Evolutionary conservation across 2,329 filamentous ascomycete genomes (phyloP).

Genomic region (Aspergillus fijiensis): DNA sequence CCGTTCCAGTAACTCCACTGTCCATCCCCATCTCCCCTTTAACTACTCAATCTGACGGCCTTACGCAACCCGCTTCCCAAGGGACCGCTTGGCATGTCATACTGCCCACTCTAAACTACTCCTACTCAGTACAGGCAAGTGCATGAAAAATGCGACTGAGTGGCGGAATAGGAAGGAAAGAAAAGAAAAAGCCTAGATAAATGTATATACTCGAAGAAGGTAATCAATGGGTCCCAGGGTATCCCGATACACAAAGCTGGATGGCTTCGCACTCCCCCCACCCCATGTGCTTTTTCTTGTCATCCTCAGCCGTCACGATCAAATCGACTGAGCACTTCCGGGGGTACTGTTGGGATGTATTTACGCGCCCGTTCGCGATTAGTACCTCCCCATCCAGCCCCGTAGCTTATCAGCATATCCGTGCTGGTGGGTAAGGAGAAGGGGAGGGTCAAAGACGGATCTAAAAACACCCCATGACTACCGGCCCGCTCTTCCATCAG

Average conservation of each 20-base stretch:
- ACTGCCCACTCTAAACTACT: too few species aligned
- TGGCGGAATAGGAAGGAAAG: neutral
- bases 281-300: neutral
- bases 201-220: constrained; percentile 15
- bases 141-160: neutral
- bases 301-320: constrained; percentile 53
- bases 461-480: constrained; percentile 62
- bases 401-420: constrained; percentile 95
- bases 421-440: constrained; percentile 95
- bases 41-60: neutral
- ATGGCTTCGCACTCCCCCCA: neutral
- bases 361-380: constrained; percentile 90
- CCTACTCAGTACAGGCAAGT: too few species aligned
- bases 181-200: neutral
- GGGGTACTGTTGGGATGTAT: constrained; percentile 92
- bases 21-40: constrained; percentile 16
- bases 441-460: constrained; percentile 87
- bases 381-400: constrained; percentile 87
- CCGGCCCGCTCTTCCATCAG: constrained; percentile 29
- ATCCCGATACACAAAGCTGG: neutral
- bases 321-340: constrained; percentile 87
- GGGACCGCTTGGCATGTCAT: neutral
- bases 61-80: neutral
- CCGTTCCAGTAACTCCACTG: constrained; percentile 18
- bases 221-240: neutral